Conservation (phyloP, 805 yeast species). For the Wickerhamiella australiensis region DNA sequence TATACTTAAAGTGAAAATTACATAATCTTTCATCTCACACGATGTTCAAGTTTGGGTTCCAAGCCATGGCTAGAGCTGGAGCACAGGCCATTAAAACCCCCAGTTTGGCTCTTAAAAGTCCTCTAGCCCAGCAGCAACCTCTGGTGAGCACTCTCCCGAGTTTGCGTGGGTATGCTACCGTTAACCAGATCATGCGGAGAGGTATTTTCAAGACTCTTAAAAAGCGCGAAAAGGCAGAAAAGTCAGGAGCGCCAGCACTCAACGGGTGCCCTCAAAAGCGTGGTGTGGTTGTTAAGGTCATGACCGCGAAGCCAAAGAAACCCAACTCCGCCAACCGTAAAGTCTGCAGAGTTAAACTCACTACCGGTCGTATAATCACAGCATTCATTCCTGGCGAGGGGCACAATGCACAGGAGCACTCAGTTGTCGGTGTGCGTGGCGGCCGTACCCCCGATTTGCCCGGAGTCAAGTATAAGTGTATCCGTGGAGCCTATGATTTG, state of each 20-base stretch:
- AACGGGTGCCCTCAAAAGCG: slow-evolving; percentile 74
- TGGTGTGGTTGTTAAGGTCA: slow-evolving; percentile 87
- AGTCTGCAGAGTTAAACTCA: slow-evolving; percentile 85
- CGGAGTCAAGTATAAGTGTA: slow-evolving; percentile 89
- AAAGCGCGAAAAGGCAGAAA: slow-evolving; percentile 28
- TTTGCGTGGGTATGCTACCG: slow-evolving; percentile 19
- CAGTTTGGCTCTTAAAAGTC: neutral
- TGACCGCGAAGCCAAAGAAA: slow-evolving; percentile 93
- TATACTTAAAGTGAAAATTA: neutral
- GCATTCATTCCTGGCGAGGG: slow-evolving; percentile 99
- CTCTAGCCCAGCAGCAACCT: slow-evolving; percentile 8
- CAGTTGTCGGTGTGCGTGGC: slow-evolving; percentile 93
- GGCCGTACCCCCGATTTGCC: slow-evolving; percentile 97
- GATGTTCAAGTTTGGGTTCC: slow-evolving; percentile 6
- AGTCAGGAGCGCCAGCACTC: slow-evolving; percentile 67
- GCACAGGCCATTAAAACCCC: neutral
- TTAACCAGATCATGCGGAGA: slow-evolving; percentile 28
- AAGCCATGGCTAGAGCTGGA: neutral
- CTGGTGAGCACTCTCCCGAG: neutral
- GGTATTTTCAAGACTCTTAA: slow-evolving; percentile 27
- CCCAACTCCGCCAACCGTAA: slow-evolving; percentile 98
- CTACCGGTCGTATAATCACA: slow-evolving; percentile 77
- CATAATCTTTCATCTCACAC: neutral
- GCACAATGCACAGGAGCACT: slow-evolving; percentile 94
- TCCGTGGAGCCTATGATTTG: slow-evolving; percentile 86